Percentiles rank a stretch among this genome's conserved stretches.
Evolutionary conservation across 1,284 basidiomycete species (phyloP).

Genomic region (Termitomyces sp.): DNA sequence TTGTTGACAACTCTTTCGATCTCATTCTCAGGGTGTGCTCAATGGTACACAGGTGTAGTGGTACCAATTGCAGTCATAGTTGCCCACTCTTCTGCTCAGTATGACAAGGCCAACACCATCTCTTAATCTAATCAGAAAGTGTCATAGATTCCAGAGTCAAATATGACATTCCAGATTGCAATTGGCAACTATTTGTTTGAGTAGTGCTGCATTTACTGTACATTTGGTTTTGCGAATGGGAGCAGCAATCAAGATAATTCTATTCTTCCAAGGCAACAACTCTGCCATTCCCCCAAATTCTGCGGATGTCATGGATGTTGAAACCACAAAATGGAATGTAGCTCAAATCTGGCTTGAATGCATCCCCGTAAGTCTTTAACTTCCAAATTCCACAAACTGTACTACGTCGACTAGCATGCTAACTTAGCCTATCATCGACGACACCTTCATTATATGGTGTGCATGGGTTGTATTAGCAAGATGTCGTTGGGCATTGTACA

Average conservation of each 20-base stretch:
- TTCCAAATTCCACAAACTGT: too few relatives aligned
- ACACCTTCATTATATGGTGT: not conserved
- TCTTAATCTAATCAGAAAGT: not conserved
- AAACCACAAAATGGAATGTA: too few relatives aligned
- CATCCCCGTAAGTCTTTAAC: too few relatives aligned
- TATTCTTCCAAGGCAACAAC: not conserved
- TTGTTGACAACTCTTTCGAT: too few relatives aligned
- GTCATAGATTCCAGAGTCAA: not conserved
- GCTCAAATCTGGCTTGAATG: too few relatives aligned
- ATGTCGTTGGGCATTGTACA: not conserved
- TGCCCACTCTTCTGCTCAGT: not conserved
- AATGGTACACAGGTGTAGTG: not conserved
- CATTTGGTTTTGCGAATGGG: not conserved
- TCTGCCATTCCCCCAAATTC: too few relatives aligned
- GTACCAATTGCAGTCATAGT: not conserved
- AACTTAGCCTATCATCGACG: not conserved
- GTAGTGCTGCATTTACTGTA: not conserved
- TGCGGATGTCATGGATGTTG: too few relatives aligned
- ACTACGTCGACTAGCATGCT: not conserved
- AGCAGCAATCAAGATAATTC: too few relatives aligned
- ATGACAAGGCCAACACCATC: not conserved
- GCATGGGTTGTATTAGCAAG: not conserved
- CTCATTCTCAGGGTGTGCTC: not conserved
- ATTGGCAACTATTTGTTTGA: not conserved
- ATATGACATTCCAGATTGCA: not conserved